Evolutionary conservation across 345 rosid genomes (phyloP), one percentile per base, ranked within the genome.

Genomic region (Acer saccharum): DNA sequence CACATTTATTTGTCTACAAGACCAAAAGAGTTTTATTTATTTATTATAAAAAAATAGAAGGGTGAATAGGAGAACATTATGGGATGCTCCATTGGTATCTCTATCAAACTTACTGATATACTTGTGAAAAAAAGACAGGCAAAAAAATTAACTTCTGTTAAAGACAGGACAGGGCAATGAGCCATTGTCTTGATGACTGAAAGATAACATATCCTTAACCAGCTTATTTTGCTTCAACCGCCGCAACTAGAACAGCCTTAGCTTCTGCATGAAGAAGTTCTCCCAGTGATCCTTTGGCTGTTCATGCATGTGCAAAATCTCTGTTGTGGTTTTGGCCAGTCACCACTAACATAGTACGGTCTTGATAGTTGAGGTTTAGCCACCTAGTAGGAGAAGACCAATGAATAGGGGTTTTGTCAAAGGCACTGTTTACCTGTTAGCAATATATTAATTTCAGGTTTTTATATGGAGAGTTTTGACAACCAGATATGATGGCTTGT

Each of bases 121-220:
- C 14, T 4, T 1, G 58, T 54, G 58, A 3, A 10, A 60, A 7
- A 18, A 60, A 60, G 27, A 60, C 25, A 2, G 21, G 17, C 6
- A 35, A 46, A 60, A 60, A 60, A 60, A 14, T 18, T 60, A 21
- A 25, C 27, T 2, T n/a, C 27, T 9, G 10, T 7, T 60, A 8
- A 7, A 60, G 64, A 60, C 64, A 20, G 64, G 64, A 60, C 62
- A 57, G 62, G 62, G 11, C 62, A 57, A 60, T 60, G 4, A 4
- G 64, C 10, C 64, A 72, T 58, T 58, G 66, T 64, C 23, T 57
- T 29, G 35, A 72, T 57, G 64, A 57, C 18, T n/a, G 44, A 57
- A 54, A 71, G 43, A 29, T 9, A 61, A 70, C 27, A 70, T 52
- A 57, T 57, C 39, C 14, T 23, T 48, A 57, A 48, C 27, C 1